These are phyloP conservation scores for Cucurbita argyrosperma DNA, from an alignment of 306 rosid genomes.

Conservation along the genomic window DNA sequence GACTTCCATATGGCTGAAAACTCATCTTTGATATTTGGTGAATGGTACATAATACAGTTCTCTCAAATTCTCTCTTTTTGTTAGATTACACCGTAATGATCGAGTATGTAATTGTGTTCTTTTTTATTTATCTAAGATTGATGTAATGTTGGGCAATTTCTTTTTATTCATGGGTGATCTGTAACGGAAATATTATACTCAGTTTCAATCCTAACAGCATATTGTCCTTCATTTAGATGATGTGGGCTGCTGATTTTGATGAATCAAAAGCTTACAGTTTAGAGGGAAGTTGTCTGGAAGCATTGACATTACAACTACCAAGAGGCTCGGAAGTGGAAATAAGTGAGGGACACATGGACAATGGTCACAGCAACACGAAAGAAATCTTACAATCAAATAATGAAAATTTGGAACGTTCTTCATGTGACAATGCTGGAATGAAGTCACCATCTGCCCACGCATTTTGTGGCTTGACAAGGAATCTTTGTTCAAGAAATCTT, in stretches of 20 bases:
- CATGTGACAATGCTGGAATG: slow-evolving; percentile 24
- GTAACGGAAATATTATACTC: background rate
- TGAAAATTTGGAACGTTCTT: slow-evolving; percentile 22
- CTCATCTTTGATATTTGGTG: background rate
- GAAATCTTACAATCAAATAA: slow-evolving; percentile 27
- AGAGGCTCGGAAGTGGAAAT: slow-evolving; percentile 28
- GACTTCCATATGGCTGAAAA: background rate
- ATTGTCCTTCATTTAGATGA: slow-evolving; percentile 52
- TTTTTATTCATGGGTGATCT: background rate
- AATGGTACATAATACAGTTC: background rate
- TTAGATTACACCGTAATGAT: background rate
- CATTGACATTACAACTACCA: slow-evolving; percentile 52
- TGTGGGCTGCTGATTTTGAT: slow-evolving; percentile 97
- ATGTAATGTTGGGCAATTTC: background rate
- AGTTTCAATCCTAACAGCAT: slow-evolving; percentile 2
- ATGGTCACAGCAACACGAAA: slow-evolving; percentile 24
- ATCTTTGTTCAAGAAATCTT: slow-evolving; percentile 53
- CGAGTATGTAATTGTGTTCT: background rate
- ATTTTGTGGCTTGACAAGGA: slow-evolving; percentile 71
- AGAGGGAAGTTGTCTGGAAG: slow-evolving; percentile 52
- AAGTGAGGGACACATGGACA: slow-evolving; percentile 26
- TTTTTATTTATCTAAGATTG: background rate
- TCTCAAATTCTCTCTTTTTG: background rate
- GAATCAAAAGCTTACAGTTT: slow-evolving; percentile 48
- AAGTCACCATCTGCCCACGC: slow-evolving; percentile 37